Conservation (phyloP, 176 grass and related monocot species). For the Phoenix roebelenii region DNA sequence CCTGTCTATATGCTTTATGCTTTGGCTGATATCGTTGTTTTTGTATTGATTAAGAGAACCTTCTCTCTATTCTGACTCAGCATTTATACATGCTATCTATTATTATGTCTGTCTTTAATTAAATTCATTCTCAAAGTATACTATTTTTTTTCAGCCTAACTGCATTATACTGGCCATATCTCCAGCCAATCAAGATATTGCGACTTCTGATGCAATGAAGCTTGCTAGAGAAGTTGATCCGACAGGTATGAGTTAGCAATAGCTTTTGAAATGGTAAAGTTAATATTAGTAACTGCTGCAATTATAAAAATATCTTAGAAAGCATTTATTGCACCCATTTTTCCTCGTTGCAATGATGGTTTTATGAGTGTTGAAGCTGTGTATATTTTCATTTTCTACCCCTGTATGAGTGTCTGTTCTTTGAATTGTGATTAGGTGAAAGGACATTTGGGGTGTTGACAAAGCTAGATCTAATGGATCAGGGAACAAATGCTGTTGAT, state of each 20-base stretch:
- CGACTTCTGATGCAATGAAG: conserved; percentile 40
- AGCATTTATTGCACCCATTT: too few relatives aligned
- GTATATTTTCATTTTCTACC: too few relatives aligned
- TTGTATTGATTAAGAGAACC: too few relatives aligned
- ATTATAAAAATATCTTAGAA: too few relatives aligned
- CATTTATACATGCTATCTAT: too few relatives aligned
- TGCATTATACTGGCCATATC: conserved; percentile 49
- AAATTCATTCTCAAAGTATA: background rate
- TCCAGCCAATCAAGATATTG: conserved; percentile 44
- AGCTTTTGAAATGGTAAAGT: background rate
- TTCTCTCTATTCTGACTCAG: too few relatives aligned
- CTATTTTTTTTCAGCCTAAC: conserved; percentile 25
- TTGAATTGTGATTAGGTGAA: conserved; percentile 40
- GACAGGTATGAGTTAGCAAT: conserved; percentile 16
- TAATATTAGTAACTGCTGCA: background rate
- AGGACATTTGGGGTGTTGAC: conserved; percentile 83
- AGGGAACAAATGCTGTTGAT: conserved; percentile 76
- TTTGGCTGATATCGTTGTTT: too few relatives aligned
- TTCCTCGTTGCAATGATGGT: too few relatives aligned
- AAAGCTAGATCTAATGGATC: conserved; percentile 85
- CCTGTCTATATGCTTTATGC: too few relatives aligned
- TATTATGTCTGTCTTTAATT: too few relatives aligned
- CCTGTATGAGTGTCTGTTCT: background rate
- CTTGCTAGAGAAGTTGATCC: conserved; percentile 40
- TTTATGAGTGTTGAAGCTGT: too few relatives aligned